Percentiles rank a stretch among this genome's conserved stretches.
These are phyloP conservation scores for Verbena officinalis DNA, from an alignment of 257 asterid genomes.

Conservation along the genomic window DNA sequence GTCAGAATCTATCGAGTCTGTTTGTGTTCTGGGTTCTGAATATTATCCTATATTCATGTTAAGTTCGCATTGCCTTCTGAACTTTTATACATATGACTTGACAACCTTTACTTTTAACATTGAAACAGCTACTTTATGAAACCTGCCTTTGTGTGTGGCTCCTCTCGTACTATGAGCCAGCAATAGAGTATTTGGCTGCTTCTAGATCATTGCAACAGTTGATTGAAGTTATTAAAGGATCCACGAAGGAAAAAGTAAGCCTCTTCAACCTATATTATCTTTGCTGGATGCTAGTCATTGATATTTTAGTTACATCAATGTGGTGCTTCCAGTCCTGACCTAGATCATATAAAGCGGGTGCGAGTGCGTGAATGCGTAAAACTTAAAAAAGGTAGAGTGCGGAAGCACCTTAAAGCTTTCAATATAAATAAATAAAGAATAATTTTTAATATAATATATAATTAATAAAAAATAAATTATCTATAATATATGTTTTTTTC, in stretches of 20 bases:
- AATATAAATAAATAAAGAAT: no score
- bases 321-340: conserved; percentile 17
- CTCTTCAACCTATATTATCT: conserved; percentile 13
- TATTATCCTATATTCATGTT: conserved; percentile 10
- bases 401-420: no score
- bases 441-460: no score
- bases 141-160: conserved; percentile 92
- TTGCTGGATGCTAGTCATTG: conserved; percentile 10
- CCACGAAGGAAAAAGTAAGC: conserved; percentile 89
- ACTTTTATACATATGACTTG: conserved; percentile 4
- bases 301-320: conserved; percentile 21
- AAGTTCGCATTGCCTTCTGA: conserved; percentile 7
- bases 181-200: conserved; percentile 80
- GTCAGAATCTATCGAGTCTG: conserved; percentile 3
- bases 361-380: no score
- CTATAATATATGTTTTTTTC: no score
- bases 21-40: conserved; percentile 23
- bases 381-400: no score
- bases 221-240: conserved; percentile 83
- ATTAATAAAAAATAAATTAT: no score
- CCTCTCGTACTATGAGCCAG: conserved; percentile 89
- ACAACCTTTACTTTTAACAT: conserved; percentile 25
- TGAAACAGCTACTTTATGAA: conserved; percentile 85
- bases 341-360: no score
- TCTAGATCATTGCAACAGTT: conserved; percentile 66